Conservation (phyloP, 345 rosid genomes). For the Litchi chinensis region DNA sequence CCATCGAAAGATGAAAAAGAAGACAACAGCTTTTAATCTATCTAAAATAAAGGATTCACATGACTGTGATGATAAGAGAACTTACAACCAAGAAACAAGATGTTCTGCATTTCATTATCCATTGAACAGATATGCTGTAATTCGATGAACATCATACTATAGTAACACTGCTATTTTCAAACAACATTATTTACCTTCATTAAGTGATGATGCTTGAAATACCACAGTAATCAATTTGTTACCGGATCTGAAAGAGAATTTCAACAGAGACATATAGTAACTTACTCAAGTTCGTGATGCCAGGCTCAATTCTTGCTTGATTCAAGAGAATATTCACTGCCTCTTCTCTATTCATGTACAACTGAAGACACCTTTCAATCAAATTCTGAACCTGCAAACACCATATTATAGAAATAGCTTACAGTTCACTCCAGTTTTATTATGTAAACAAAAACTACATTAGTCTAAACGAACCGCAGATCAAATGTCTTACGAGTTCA, state of each 20-base stretch:
- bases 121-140: background rate
- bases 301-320: constrained; percentile 46
- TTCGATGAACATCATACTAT: background rate
- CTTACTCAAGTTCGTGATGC: constrained; percentile 47
- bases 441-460: background rate
- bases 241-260: background rate
- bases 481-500: constrained; percentile 15
- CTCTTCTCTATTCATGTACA: constrained; percentile 59
- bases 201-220: background rate
- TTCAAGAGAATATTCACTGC: constrained; percentile 43
- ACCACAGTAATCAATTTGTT: background rate
- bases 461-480: background rate
- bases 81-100: background rate
- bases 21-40: background rate
- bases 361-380: constrained; percentile 60
- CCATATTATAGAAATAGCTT: background rate
- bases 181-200: background rate
- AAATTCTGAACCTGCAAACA: constrained; percentile 51
- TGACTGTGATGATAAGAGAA: background rate
- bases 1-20: background rate
- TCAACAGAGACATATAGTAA: background rate
- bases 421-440: background rate
- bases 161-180: background rate
- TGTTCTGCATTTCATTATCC: background rate
- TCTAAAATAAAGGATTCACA: background rate